Base-by-base conservation (phyloP, 1,139 yeast species). In the Scheffersomyces lignicola region DNA sequence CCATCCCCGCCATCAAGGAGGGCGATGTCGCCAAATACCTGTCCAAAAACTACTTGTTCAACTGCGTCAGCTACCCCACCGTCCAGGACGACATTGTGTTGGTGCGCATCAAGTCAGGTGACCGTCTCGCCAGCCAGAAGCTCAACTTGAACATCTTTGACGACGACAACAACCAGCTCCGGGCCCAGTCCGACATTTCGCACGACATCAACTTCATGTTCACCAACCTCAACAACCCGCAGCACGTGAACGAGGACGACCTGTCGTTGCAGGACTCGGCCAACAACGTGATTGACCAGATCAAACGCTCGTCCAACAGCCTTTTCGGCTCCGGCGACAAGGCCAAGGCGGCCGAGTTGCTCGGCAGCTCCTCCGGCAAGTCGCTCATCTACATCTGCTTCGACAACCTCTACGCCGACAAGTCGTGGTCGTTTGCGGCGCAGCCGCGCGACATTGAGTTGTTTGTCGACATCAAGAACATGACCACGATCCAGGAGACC, bases 401-500 rank as follows among this genome's bases (percentile, higher is more conserved):
- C 46, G 74, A 70, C 48, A 70, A 70, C 43, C 38, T 69, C 23
- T 69, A 61, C 48, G 49, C 49, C 33, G 76, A 70, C 45, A 62
- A 62, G 43, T 64, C 71, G 10, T 70, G 75, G 75, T 59, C 72
- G 15, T 70, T 67, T 45, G 47, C 51, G 14, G 69, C 73, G 5
- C 39, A 43, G 23, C 29, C 47, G 3, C 52, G 56, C 29, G 73
- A 70, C 31, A 51, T 70, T 13, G 62, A 62, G 38, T 35, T 69
- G 24, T 47, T 39, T 10, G 71, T 69, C 11, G 60, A 62, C 33
- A 58, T 69, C 36, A 58, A 67, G 41, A 62, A 62, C 41, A 55
- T 60, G 42, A 51, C 57, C 8, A 47, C 63, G 7, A 51, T 68
- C 44, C 52, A 55, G 36, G 45, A 52, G 25, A 64, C 73, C 3